Percentiles rank a stretch among this genome's conserved stretches.
Conservation (phyloP, 164 flowering plant species). For the Annona squamosa region DNA sequence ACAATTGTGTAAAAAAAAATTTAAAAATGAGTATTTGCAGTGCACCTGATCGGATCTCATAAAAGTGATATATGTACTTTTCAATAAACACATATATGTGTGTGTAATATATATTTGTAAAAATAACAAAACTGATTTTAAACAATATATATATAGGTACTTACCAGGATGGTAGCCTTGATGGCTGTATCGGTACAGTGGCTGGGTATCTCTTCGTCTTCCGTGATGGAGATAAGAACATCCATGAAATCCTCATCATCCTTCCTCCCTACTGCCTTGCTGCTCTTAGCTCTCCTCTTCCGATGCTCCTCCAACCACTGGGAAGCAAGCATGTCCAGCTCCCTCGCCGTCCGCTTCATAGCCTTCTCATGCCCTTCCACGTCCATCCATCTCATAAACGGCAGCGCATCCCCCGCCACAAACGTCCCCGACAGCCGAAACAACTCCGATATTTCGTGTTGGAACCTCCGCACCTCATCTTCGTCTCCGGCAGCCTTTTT, state of each 20-base stretch:
- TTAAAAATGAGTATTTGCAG: too few relatives aligned
- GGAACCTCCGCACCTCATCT: not conserved
- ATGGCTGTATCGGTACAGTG: not conserved
- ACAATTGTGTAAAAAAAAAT: too few relatives aligned
- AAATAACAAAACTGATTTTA: too few relatives aligned
- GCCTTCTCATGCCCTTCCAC: not conserved
- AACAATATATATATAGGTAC: too few relatives aligned
- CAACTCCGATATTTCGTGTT: not conserved
- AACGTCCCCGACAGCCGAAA: not conserved
- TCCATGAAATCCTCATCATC: constrained; percentile 2
- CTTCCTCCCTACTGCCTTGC: not conserved
- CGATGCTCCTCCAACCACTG: constrained; percentile 12
- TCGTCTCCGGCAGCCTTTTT: not conserved
- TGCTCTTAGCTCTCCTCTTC: not conserved
- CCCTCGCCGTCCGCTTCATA: constrained; percentile 4
- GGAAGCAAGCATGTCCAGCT: not conserved
- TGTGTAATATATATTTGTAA: too few relatives aligned
- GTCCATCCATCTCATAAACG: constrained; percentile 10
- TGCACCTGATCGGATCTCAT: not conserved
- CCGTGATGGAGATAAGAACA: constrained; percentile 1
- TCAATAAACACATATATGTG: too few relatives aligned
- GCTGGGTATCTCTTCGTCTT: not conserved
- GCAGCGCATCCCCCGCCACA: constrained; percentile 4
- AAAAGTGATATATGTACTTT: too few relatives aligned
- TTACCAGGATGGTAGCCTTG: constrained; percentile 7